Conservation (phyloP, 768 basidiomycete genomes). For the Suillus subluteus region DNA sequence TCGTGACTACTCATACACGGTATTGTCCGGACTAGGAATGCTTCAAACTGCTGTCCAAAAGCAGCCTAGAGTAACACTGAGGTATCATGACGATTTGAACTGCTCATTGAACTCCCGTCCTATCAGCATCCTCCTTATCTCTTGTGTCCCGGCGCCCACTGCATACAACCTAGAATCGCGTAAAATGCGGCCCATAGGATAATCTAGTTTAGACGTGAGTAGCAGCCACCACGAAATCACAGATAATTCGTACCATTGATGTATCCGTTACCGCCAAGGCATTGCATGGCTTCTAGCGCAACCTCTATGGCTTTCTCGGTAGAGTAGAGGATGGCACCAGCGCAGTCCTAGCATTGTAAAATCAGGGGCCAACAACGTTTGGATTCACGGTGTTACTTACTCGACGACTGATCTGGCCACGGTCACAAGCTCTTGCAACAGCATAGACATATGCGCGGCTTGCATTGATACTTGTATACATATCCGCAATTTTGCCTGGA, state of each 20-base stretch:
- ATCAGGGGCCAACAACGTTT: constrained; percentile 4
- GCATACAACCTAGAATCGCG: constrained; percentile 89
- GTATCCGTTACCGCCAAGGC: constrained; percentile 93
- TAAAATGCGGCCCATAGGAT: constrained; percentile 85
- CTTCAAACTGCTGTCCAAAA: background rate
- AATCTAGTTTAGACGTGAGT: constrained; percentile 56
- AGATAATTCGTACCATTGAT: constrained; percentile 70
- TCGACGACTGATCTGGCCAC: constrained; percentile 72
- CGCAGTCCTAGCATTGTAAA: constrained; percentile 77
- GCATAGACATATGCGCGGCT: constrained; percentile 92
- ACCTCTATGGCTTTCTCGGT: constrained; percentile 93
- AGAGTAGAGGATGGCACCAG: constrained; percentile 91
- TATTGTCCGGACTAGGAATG: background rate
- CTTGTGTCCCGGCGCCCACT: constrained; percentile 97
- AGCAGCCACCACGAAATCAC: background rate
- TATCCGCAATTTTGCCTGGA: constrained; percentile 82
- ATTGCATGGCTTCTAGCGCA: constrained; percentile 90
- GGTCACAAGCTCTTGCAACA: constrained; percentile 88
- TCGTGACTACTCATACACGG: background rate
- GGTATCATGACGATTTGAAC: constrained; percentile 36
- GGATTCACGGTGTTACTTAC: constrained; percentile 45
- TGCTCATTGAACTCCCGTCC: constrained; percentile 90
- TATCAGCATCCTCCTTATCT: constrained; percentile 92
- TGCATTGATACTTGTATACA: constrained; percentile 92
- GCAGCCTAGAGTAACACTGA: background rate